phyloP scores from a whole-genome alignment of 2,329 filamentous ascomycete genomes.

The Geosmithia putterillii region DNA sequence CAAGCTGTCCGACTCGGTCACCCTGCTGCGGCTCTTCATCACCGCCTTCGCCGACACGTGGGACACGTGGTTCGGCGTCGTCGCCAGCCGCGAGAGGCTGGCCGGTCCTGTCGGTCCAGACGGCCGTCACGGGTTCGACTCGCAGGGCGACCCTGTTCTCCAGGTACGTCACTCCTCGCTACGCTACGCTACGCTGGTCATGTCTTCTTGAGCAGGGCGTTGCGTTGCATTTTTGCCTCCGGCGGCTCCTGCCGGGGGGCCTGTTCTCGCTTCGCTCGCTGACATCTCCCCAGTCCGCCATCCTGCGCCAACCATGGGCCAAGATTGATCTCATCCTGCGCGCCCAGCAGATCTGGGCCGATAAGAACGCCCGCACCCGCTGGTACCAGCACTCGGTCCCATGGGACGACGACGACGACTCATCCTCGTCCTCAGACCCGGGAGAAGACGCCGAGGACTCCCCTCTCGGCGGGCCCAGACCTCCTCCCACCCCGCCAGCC shows the following conservation, averaged over 20 bases:
- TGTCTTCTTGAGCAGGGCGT: too few species aligned
- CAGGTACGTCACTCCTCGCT: slow-evolving; percentile 21
- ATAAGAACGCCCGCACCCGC: slow-evolving; percentile 19
- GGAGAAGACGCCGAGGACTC: background rate
- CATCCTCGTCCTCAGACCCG: too few species aligned
- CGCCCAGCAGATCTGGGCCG: slow-evolving; percentile 34
- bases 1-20: slow-evolving; percentile 28
- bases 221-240: too few species aligned
- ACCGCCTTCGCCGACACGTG: slow-evolving; percentile 23
- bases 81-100: slow-evolving; percentile 5
- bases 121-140: slow-evolving; percentile 4
- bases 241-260: too few species aligned
- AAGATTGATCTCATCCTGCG: slow-evolving; percentile 31
- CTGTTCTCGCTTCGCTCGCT: slow-evolving; percentile 2
- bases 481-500: too few species aligned
- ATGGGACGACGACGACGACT: slow-evolving; percentile 5
- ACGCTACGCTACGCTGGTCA: background rate
- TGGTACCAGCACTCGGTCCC: slow-evolving; percentile 19
- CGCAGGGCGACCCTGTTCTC: slow-evolving; percentile 19
- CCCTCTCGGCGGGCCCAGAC: too few species aligned
- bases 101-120: slow-evolving; percentile 4
- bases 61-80: slow-evolving; percentile 22
- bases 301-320: slow-evolving; percentile 31
- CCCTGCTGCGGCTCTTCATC: slow-evolving; percentile 22
- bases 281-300: slow-evolving; percentile 19